Evolutionary conservation across 306 rosid species (phyloP), one percentile per base, ranked within the genome.

Genomic region (Myrica gale): DNA sequence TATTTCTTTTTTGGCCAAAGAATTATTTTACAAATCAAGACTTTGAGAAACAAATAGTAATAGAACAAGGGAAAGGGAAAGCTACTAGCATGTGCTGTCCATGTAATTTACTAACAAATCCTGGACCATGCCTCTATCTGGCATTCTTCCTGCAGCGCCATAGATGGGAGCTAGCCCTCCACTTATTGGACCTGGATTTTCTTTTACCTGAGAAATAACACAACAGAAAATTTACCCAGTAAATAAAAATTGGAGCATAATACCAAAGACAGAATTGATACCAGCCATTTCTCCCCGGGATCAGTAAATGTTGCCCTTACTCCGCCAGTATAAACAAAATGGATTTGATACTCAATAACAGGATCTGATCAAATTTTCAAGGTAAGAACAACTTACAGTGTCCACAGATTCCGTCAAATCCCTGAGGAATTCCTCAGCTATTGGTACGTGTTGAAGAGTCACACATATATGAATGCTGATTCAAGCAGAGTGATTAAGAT

Each of bases 61-160:
- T 46, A 43, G 13, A 70, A 41, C 68, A 39, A 57, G 44, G 70
- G 45, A 15, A 55, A 52, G 66, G 68, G 61, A 55, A 46, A 50
- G 65, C 62, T 76, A 37, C 79, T 90, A 95, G 92, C 92, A 95
- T 67, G 97, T 72, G 57, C 91, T 86, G 63, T 95, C 98, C 98
- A 95, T 95, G 87, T 69, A 90, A 85, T 90, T 89, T 10, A 95
- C 89, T 79, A 95, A 83, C 89, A 95, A 80, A 19, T 95, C 97
- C 80, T 84, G 87, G 80, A 94, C 93, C 89, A 79, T 90, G 66
- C 80, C 93, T 84, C 98, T 87, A 72, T 94, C 98, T 44, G 98
- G 97, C 89, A 94, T 92, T 87, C 81, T 92, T 85, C 96, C 98
- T 17, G 98, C 98, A 68, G 98, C 98, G 0, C 98, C 98, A 74